Evolutionary conservation across 345 rosid genomes (phyloP), one percentile per base, ranked within the genome.

Genomic region (Psidium guajava): DNA sequence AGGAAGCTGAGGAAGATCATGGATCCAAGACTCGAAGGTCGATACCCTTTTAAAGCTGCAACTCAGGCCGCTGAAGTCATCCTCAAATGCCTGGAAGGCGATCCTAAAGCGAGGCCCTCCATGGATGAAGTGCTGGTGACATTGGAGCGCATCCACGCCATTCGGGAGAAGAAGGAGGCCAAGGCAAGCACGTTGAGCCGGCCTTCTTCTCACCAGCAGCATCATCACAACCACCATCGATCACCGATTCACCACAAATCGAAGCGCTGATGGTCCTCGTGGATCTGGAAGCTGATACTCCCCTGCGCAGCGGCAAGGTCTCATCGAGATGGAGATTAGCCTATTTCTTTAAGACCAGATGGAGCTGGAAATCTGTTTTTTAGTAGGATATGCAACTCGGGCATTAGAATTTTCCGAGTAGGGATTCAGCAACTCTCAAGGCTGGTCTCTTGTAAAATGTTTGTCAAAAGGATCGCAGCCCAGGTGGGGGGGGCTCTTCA

Each of bases 41-140:
- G 82, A 47, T 94, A 89, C 92, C 93, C 98, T 3, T 6, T 87
- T 20, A 87, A 86, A 55, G 97, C 88, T 3, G 97, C 94, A 21
- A 5, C 49, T 32, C 89, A 56, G 83, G 88, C 90, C 0, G 99
- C 95, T 15, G 88, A 69, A 44, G 91, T 96, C 25, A 89, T 94
- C 22, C 47, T 87, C 16, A 88, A 86, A 54, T 96, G 99, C 82
- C 54, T 95, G 27, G 94, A 94, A 81, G 86, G 86, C 9, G 98
- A 95, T 40, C 98, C 97, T 0, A 95, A 86, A 86, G 90, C 11
- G 49, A 88, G 99, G 54, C 98, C 98, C 0, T 88, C 94, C 11
- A 96, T 94, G 96, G 92, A 92, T 24, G 85, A 94, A 40, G 94
- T 92, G 5, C 73, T 93, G 81, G 88, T 73, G 54, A 87, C 83